A percentile compares a stretch with the other conserved stretches of the same genome.
phyloP scores from a whole-genome alignment of 352 stramenopile species.

The Globisporangium carolinianum region DNA sequence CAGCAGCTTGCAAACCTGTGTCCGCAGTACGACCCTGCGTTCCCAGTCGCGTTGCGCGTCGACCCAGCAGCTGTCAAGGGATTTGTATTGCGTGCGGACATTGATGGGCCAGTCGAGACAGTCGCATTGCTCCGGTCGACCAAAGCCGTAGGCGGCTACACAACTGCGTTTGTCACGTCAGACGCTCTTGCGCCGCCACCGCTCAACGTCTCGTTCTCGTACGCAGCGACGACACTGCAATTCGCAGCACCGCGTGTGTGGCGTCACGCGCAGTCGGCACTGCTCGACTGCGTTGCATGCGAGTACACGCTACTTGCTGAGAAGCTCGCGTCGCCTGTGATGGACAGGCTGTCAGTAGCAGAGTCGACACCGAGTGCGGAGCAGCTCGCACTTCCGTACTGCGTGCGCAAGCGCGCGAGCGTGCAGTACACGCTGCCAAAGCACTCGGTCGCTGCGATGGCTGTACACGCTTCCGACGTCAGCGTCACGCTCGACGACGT shows the following conservation, averaged over 20 bases:
- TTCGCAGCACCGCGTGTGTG: constrained; percentile 17
- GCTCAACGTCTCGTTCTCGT: constrained; percentile 15
- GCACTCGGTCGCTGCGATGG: neutral
- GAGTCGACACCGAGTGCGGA: neutral
- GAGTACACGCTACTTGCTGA: constrained; percentile 24
- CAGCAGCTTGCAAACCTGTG: constrained; percentile 19
- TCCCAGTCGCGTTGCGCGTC: constrained; percentile 11
- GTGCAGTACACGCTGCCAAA: constrained; percentile 19
- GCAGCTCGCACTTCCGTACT: constrained; percentile 18
- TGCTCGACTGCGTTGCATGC: constrained; percentile 14
- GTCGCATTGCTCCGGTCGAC: constrained; percentile 24
- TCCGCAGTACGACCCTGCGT: constrained; percentile 16
- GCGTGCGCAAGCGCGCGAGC: constrained; percentile 7
- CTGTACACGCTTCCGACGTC: too few relatives aligned
- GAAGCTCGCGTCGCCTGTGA: constrained; percentile 4
- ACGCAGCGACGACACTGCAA: constrained; percentile 11
- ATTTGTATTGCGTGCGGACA: constrained; percentile 20
- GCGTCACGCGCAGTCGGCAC: neutral
- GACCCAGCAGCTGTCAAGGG: constrained; percentile 19
- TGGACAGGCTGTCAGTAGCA: neutral
- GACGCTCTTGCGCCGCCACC: neutral
- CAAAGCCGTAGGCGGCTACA: constrained; percentile 18
- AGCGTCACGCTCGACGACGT: constrained; percentile 12
- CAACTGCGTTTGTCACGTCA: constrained; percentile 7
- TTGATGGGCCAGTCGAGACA: constrained; percentile 8